phyloP scores from a whole-genome alignment of 306 rosid genomes.

The Citrullus mucosospermus region DNA sequence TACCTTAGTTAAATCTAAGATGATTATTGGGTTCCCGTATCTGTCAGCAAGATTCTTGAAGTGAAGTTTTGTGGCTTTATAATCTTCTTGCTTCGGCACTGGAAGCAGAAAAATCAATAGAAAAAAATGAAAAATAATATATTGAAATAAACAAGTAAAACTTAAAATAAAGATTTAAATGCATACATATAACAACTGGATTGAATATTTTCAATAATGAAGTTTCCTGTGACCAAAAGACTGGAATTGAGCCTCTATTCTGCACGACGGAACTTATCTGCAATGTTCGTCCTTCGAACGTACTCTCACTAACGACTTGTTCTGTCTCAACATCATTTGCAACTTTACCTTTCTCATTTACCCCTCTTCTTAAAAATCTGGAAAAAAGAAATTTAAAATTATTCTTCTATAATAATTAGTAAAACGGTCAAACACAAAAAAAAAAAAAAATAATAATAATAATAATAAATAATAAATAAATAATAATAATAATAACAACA shows the following conservation, averaged over 20 bases:
- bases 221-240: slow-evolving; percentile 93
- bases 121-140: background rate
- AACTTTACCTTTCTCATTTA: slow-evolving; percentile 85
- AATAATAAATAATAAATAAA: too few relatives aligned
- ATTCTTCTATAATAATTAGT: too few relatives aligned
- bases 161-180: background rate
- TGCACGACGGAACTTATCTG: slow-evolving; percentile 90
- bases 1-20: slow-evolving; percentile 89
- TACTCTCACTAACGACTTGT: slow-evolving; percentile 59
- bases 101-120: background rate
- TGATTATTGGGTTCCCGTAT: slow-evolving; percentile 85
- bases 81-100: slow-evolving; percentile 67
- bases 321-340: slow-evolving; percentile 99
- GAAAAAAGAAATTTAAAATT: background rate
- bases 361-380: slow-evolving; percentile 90
- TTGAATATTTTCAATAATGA: slow-evolving; percentile 58
- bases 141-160: background rate
- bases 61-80: slow-evolving; percentile 80
- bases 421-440: background rate
- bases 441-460: background rate
- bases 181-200: slow-evolving; percentile 60
- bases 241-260: slow-evolving; percentile 89
- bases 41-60: slow-evolving; percentile 70
- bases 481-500: too few relatives aligned
- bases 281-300: slow-evolving; percentile 34